Base-by-base conservation (phyloP, 345 rosid genomes). In the Excoecaria cochinchinensis region DNA sequence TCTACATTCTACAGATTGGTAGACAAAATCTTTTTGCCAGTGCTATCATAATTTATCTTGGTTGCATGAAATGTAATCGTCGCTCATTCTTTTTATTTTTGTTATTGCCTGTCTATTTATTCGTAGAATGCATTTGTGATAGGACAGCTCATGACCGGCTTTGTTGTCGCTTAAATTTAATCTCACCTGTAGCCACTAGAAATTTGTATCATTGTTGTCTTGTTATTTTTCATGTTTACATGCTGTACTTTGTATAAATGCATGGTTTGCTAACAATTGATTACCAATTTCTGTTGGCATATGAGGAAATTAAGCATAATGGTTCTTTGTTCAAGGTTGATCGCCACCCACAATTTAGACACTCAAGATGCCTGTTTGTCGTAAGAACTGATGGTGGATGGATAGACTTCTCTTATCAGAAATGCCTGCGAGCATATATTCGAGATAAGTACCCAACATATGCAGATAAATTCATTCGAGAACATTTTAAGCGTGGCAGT, bases 381-480 rank as follows among this genome's bases (percentile, higher is more conserved):
- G 91, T 95, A 70, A 91, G 99, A 84, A 89, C 90, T 3, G 95
- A 95, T 79, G 98, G 98, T 80, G 90, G 81, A 68, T 95, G 97
- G 94, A 95, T 95, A 76, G 98, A 95, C 82, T 92, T 95, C 85
- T 95, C 99, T 0, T 95, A 95, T 84, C 95, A 88, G 80, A 95
- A 95, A 78, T 91, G 99, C 82, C 85, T 95, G 76, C 89, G 90
- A 74, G 91, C 89, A 6, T 95, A 95, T 70, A 81, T 91, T 71
- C 89, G 87, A 85, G 77, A 77, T 22, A 90, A 81, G 86, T 92
- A 92, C 73, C 95, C 95, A 38, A 68, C 86, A 25, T 76, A 90
- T 70, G 94, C 94, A 0, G 95, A 95, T 82, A 89, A 90, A 73
- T 95, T 91, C 83, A 92, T 90, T 69, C 84, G 86, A 69, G 90